Evolutionary conservation across 257 asterid genomes (phyloP), one percentile per base, ranked within the genome.

Genomic region (Cinchona pubescens): DNA sequence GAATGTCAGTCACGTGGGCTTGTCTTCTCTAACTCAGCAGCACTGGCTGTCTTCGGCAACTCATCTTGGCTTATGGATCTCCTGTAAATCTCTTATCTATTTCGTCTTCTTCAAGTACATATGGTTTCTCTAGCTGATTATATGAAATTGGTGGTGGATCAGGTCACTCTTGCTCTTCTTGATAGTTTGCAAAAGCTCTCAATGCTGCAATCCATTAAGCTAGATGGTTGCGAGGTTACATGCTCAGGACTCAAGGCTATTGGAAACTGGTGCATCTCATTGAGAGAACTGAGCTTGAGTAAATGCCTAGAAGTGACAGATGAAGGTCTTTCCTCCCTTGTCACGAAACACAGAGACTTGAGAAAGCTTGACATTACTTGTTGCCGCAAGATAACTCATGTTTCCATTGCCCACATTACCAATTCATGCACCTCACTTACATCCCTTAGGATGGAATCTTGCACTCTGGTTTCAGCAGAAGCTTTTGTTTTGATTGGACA

Each of bases 391-490:
- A 92, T 92, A 46, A 92, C 96, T 53, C 85, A 75, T 48, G 84
- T 82, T 34, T 89, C 97, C 0, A 75, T 94, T 29, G 92, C 88
- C 73, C 84, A 83, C 79, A 86, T 92, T 65, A 88, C 96, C 59
- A 88, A 78, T 83, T 87, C 89, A 3, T 94, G 98, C 78, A 48
- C 84, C 48, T 87, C 89, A 12, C 94, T 94, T 62, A 81, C 87
- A 73, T 90, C 97, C 67, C 96, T 92, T 69, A 87, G 81, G 87
- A 92, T 94, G 99, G 96, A 94, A 74, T 90, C 97, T 2, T 94
- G 97, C 84, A 68, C 89, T 53, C 82, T 64, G 71, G 84, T 91
- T 79, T 73, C 78, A 9, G 81, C 82, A 2, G 90, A 86, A 73
- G 97, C 93, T 16, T 91, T 90, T 80, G 81, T 88, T 69, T 84